Percentiles rank a stretch among this genome's conserved stretches.
These are phyloP conservation scores for Aleurites moluccanus DNA, from an alignment of 441 rosid species.

Conservation along the genomic window DNA sequence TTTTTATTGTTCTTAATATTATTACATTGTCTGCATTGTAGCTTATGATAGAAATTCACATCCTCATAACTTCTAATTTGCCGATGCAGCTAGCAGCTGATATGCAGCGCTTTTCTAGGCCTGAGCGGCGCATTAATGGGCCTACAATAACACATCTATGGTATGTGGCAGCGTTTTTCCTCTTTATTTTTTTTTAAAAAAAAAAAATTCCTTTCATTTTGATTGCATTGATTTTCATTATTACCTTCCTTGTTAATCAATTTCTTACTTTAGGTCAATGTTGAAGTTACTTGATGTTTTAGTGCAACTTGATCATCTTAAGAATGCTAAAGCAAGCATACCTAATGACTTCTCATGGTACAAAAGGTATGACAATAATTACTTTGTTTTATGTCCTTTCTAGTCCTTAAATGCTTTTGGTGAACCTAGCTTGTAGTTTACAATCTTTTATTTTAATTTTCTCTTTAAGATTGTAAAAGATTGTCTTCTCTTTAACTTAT, in stretches of 20 bases:
- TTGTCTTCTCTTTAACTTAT: conserved; percentile 6
- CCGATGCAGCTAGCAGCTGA: conserved; percentile 92
- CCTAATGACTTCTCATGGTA: conserved; percentile 99
- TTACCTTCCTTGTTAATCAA: conserved; percentile 22
- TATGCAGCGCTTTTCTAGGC: conserved; percentile 99
- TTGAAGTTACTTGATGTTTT: conserved; percentile 92
- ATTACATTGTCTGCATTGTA: conserved; percentile 5
- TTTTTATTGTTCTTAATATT: conserved; percentile 5
- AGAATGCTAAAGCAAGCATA: conserved; percentile 99
- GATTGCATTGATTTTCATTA: background rate
- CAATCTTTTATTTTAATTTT: conserved; percentile 1
- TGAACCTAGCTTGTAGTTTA: conserved; percentile 16
- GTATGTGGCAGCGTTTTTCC: conserved; percentile 36
- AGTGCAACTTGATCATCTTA: conserved; percentile 99
- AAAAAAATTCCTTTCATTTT: background rate
- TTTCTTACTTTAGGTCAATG: conserved; percentile 74
- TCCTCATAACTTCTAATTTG: conserved; percentile 29
- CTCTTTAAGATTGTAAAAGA: background rate
- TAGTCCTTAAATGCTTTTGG: conserved; percentile 2
- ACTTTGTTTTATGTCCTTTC: conserved; percentile 7
- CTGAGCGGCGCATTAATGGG: conserved; percentile 95
- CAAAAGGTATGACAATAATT: conserved; percentile 60
- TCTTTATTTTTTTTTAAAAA: background rate
- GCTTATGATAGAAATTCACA: conserved; percentile 8
- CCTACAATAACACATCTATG: conserved; percentile 97